A percentile compares a stretch with the other conserved stretches of the same genome.
Conservation (phyloP, 495 filamentous ascomycete genomes). For the Aspergillus bridgeri region DNA sequence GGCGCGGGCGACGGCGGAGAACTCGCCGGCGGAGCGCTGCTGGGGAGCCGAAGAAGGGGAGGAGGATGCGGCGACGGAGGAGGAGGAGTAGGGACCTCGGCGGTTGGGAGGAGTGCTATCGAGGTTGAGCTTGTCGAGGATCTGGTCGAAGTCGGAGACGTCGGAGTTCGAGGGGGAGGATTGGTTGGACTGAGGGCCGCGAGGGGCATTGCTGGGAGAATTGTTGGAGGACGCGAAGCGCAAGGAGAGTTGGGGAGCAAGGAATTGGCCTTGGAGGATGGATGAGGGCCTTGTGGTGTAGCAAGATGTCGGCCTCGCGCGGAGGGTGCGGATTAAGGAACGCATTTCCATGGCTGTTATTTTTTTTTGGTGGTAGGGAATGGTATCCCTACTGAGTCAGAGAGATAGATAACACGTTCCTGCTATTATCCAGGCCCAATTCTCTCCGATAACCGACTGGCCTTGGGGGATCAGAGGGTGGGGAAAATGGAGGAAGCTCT, state of each 20-base stretch:
- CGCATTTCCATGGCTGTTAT: constrained; percentile 38
- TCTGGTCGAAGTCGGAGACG: constrained; percentile 34
- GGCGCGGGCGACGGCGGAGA: neutral
- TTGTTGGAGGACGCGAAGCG: constrained; percentile 17
- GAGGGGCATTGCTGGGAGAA: neutral
- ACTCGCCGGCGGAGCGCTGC: neutral
- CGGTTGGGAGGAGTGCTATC: neutral
- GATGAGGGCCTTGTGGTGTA: constrained; percentile 16
- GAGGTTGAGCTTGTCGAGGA: constrained; percentile 38
- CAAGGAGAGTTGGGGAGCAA: constrained; percentile 4
- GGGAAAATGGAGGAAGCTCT: neutral
- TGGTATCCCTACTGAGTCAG: neutral
- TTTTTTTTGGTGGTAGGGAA: constrained; percentile 8
- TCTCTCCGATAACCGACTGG: neutral
- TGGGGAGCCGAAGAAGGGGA: too few relatives aligned
- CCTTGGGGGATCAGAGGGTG: neutral
- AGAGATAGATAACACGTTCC: neutral
- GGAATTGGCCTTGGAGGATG: constrained; percentile 1
- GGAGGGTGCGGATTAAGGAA: constrained; percentile 34
- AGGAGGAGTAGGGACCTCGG: neutral
- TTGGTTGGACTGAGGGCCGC: neutral
- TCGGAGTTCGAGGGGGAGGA: neutral
- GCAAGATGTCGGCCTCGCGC: constrained; percentile 30
- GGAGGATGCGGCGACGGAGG: neutral
- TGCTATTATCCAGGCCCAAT: neutral